phyloP scores from a whole-genome alignment of 495 filamentous ascomycete species.

The Hypoxylon lenormandii region DNA sequence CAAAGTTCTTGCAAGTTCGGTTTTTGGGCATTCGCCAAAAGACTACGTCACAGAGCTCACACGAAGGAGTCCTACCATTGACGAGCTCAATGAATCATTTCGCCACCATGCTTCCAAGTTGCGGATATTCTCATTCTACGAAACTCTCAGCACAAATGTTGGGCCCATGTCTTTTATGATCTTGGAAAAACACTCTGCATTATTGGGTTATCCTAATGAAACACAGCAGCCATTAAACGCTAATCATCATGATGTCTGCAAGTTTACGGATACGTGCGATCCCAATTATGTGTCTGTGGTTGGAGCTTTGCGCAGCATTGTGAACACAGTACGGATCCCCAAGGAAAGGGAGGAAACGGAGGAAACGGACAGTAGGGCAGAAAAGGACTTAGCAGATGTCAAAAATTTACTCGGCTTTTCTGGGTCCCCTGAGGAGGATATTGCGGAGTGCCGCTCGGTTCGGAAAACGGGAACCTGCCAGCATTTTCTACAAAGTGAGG shows the following conservation, averaged over 20 bases:
- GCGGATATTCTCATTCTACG: constrained; percentile 42
- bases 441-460: constrained; percentile 13
- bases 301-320: constrained; percentile 30
- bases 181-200: constrained; percentile 56
- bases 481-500: constrained; percentile 24
- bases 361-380: no score
- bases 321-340: no score
- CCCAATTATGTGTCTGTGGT: constrained; percentile 55
- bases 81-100: constrained; percentile 63
- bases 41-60: constrained; percentile 58
- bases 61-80: constrained; percentile 46
- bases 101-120: constrained; percentile 51
- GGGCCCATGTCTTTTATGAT: constrained; percentile 42
- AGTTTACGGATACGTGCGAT: constrained; percentile 53
- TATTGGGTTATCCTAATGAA: constrained; percentile 57
- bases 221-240: constrained; percentile 52
- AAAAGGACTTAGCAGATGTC: neutral
- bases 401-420: constrained; percentile 8
- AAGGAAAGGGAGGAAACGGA: no score
- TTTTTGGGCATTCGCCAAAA: constrained; percentile 40
- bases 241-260: constrained; percentile 62
- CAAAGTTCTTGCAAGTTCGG: constrained; percentile 19
- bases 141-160: constrained; percentile 48
- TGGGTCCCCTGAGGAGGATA: constrained; percentile 18
- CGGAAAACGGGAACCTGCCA: constrained; percentile 28